A percentile compares a stretch with the other conserved stretches of the same genome.
Evolutionary conservation across 805 yeast genomes (phyloP).

Genomic region (Lipomyces sp.): DNA sequence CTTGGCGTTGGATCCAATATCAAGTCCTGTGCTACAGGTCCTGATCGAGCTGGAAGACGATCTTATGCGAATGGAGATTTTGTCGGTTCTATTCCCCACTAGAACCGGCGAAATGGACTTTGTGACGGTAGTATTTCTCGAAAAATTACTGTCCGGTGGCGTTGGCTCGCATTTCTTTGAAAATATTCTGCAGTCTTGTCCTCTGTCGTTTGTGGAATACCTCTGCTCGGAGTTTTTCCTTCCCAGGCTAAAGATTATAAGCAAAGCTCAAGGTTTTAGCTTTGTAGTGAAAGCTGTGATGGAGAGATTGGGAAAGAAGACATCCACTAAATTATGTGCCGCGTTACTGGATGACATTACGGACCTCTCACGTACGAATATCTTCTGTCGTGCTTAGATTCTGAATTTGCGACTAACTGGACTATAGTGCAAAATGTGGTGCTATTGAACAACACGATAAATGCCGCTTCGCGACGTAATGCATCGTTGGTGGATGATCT

Average conservation of each 20-base stretch:
- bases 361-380: conserved; percentile 15
- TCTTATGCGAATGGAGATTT: conserved; percentile 44
- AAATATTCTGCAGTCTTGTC: conserved; percentile 59
- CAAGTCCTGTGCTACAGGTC: conserved; percentile 84
- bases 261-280: conserved; percentile 79
- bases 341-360: conserved; percentile 5
- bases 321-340: conserved; percentile 3
- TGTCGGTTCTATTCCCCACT: conserved; percentile 16
- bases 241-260: conserved; percentile 67
- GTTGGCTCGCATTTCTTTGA: conserved; percentile 94
- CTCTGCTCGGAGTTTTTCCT: conserved; percentile 68
- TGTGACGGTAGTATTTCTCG: conserved; percentile 55
- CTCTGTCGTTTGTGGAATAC: conserved; percentile 67
- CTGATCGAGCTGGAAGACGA: conserved; percentile 76
- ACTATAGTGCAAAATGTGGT: conserved; percentile 7
- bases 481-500: conserved; percentile 1
- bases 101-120: conserved; percentile 30
- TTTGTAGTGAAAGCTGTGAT: conserved; percentile 73
- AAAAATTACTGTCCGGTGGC: conserved; percentile 75
- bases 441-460: conserved; percentile 7
- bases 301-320: conserved; percentile 39
- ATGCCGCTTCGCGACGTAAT: conserved; percentile 6
- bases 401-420: background rate
- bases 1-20: conserved; percentile 69
- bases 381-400: background rate